A percentile compares a stretch with the other conserved stretches of the same genome.
Conservation (phyloP, 495 filamentous ascomycete genomes). For the Penicillium dipodomyicola region DNA sequence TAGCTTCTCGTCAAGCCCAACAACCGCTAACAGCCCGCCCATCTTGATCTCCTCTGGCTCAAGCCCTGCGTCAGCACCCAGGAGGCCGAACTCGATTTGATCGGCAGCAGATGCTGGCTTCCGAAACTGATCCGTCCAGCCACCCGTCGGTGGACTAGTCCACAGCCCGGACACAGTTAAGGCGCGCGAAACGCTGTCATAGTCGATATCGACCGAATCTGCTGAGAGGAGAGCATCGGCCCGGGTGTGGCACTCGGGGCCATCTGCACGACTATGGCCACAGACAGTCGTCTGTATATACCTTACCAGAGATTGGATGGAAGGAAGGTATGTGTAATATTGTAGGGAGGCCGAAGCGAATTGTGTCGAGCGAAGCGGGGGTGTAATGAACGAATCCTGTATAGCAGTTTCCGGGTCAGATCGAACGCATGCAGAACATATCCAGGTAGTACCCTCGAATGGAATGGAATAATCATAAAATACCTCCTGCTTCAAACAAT, state of each 20-base stretch:
- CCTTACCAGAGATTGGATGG: constrained; percentile 51
- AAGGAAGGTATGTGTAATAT: constrained; percentile 62
- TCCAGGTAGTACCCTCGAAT: neutral
- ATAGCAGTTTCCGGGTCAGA: neutral
- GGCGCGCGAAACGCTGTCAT: constrained; percentile 66
- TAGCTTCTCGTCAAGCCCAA: constrained; percentile 69
- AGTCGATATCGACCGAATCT: constrained; percentile 72
- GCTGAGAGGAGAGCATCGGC: constrained; percentile 46
- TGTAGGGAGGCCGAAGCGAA: constrained; percentile 67
- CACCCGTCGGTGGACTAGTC: constrained; percentile 43
- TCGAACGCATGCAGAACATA: neutral
- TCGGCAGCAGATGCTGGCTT: constrained; percentile 36
- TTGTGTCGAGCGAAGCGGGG: constrained; percentile 58
- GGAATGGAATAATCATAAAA: constrained; percentile 6
- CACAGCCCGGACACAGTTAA: constrained; percentile 62
- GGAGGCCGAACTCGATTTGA: constrained; percentile 77
- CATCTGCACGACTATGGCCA: constrained; percentile 8
- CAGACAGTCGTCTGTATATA: constrained; percentile 62
- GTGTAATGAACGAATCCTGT: constrained; percentile 67
- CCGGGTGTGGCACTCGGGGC: constrained; percentile 34
- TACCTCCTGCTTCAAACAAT: constrained; percentile 54
- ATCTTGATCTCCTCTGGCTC: constrained; percentile 72
- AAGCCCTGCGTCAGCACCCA: constrained; percentile 61
- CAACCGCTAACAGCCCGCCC: constrained; percentile 73
- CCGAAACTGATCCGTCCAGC: constrained; percentile 51